phyloP scores from a whole-genome alignment of 2,329 filamentous ascomycete genomes.

The Beauveria bassiana region DNA sequence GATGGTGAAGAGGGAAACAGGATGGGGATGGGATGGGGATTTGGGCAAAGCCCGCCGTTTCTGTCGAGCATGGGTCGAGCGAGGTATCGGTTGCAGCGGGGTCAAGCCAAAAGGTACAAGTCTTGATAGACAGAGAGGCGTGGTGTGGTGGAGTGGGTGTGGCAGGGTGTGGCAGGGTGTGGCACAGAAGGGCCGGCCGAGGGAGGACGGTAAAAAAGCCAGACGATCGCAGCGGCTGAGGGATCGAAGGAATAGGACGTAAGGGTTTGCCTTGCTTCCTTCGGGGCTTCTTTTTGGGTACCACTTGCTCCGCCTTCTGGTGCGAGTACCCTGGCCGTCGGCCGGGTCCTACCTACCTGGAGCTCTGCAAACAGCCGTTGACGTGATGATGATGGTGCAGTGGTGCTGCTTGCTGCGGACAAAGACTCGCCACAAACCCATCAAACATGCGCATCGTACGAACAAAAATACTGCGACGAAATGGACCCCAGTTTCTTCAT shows the following conservation, averaged over 20 bases:
- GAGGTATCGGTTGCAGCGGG: not conserved
- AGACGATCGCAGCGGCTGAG: not conserved
- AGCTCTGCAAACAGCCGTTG: not conserved
- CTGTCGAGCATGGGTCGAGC: not conserved
- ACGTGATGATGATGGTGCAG: not conserved
- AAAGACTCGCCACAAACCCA: not conserved
- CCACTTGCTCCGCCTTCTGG: too few species aligned
- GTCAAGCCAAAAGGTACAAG: not conserved
- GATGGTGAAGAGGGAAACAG: slow-evolving; percentile 12
- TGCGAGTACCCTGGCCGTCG: too few species aligned
- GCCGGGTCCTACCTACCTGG: too few species aligned
- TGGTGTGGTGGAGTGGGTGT: not conserved
- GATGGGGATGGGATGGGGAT: slow-evolving; percentile 12
- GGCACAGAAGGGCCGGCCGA: slow-evolving; percentile 5
- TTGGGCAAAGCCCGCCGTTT: slow-evolving; percentile 7
- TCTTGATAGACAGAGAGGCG: not conserved
- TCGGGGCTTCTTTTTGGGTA: not conserved
- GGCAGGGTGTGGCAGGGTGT: not conserved
- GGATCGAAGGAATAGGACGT: not conserved
- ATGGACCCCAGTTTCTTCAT: not conserved
- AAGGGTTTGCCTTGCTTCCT: not conserved
- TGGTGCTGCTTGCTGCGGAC: not conserved
- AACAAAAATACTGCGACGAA: too few species aligned
- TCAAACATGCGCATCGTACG: not conserved
- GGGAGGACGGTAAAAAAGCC: not conserved